Percentiles rank a stretch among this genome's conserved stretches.
Conservation (phyloP, 2,329 filamentous ascomycete genomes). For the Cytospora chrysosperma region DNA sequence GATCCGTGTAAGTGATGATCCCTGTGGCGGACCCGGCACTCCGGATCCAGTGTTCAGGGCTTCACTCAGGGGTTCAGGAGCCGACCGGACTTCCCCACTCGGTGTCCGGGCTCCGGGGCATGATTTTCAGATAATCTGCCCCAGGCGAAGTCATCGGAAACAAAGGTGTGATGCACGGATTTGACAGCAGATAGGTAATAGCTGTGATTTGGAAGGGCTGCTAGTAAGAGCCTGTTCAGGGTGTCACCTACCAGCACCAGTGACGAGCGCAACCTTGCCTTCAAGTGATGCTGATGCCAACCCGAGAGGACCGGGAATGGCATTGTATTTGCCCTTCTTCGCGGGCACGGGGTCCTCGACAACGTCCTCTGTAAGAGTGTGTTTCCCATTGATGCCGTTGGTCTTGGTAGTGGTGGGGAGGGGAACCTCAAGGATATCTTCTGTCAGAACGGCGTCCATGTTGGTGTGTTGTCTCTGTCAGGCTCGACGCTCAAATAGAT, state of each 20-base stretch:
- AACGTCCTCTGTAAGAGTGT: conserved; percentile 22
- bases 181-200: background rate
- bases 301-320: conserved; percentile 40
- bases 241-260: conserved; percentile 38
- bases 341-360: conserved; percentile 18
- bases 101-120: conserved; percentile 2
- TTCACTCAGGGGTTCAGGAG: background rate
- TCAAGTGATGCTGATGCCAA: conserved; percentile 39
- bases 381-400: conserved; percentile 16
- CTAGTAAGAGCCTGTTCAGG: background rate
- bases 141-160: background rate
- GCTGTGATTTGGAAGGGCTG: background rate
- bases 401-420: background rate
- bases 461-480: background rate
- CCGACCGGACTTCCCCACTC: conserved; percentile 16
- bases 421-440: conserved; percentile 12
- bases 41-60: background rate
- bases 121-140: background rate
- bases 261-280: conserved; percentile 40
- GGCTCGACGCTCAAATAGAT: background rate
- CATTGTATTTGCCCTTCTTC: conserved; percentile 36
- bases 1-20: background rate
- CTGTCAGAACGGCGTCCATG: conserved; percentile 19
- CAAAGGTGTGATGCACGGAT: background rate
- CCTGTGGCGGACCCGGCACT: background rate